Base-by-base conservation (phyloP, 106 monocot species). In the Hemerocallis citrina region DNA sequence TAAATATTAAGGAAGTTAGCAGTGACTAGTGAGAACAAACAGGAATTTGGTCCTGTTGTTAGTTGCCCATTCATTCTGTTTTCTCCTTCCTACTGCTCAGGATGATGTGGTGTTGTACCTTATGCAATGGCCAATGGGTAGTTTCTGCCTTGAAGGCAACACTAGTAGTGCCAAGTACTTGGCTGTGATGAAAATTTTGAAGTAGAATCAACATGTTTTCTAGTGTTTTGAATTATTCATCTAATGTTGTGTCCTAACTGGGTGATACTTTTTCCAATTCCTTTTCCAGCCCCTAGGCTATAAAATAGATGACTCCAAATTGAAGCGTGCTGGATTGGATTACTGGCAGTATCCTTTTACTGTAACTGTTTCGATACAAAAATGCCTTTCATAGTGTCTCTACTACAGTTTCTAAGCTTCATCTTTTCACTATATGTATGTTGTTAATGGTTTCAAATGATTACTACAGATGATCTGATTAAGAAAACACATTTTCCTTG, bases 311-410 rank as follows among this genome's bases (percentile, higher is more conserved):
- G 84, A 91, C 68, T 45, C 98, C n/a, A 98, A 92, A 71, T 58
- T 98, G 56, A 98, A 98, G 79, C 98, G 98, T 44, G 98, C 98
- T 75, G 98, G 98, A 68, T 70, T 98, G 77, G 98, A 98, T 75
- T 98, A 98, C 22, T 98, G 98, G 98, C 98, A 91, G 91, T 92
- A 98, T 98, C 91, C 86, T 79, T 34, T 37, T 21, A 10, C 49
- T 46, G 25, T 24, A 43, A 17, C 48, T 65, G 22, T 33, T 46
- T 1, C 2, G 9, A 5, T 13, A 5, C 21, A 39, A n/a, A n/a
- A 39, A 21, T 57, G 57, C 24, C 6, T 35, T 36, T 12, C 33
- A 34, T 21, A 3, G 17, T 39, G 1, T 22, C 37, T 7, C 0
- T 31, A 7, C 8, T 23, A 59, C 17, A 34, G 34, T 35, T 38